Base-by-base conservation (phyloP, 495 filamentous ascomycete genomes). In the Neurospora terricola region DNA sequence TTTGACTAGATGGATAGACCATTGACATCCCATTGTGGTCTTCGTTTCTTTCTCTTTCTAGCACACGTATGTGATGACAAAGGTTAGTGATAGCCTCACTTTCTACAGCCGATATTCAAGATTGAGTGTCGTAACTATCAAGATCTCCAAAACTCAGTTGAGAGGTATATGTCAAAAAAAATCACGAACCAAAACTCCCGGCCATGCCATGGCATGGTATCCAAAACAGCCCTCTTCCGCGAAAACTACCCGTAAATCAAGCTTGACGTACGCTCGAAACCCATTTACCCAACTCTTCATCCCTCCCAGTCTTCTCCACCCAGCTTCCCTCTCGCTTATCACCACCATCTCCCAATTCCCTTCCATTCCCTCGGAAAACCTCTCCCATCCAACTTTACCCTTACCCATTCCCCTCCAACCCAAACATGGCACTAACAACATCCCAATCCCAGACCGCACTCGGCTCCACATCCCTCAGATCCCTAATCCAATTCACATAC, bases 401-500 rank as follows among this genome's bases (percentile, higher is more conserved):
- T 62, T 62, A 62, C 23, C 54, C 54, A 62, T 66, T 36, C 12
- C 54, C 81, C 9, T 83, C 83, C 68, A 84, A 62, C 39, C 81
- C 78, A 72, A 85, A 87, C 38, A 86, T 74, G 5, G 78, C 79
- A 76, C 80, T 81, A 12, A 87, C 72, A 23, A 88, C 82, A 66
- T 83, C 82, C 84, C 87, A 89, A 73, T 84, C 84, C 86, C 86
- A 88, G 21, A 78, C 78, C 5, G 84, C 83, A 14, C 84, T 82
- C 1, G 77, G 76, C 76, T 89, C 87, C 12, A 83, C 78, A 45
- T 76, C 78, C 73, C 84, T 86, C 70, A 88, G 70, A 73, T 89
- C 87, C 73, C 82, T 74, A 69, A 89, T 78, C 87, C 87, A 89
- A 70, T 88, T 84, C 38, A 88, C 76, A 77, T 87, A 87, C 62